Conservation (phyloP, 192 early-diverging fungal species). For the Coemansia erecta region DNA sequence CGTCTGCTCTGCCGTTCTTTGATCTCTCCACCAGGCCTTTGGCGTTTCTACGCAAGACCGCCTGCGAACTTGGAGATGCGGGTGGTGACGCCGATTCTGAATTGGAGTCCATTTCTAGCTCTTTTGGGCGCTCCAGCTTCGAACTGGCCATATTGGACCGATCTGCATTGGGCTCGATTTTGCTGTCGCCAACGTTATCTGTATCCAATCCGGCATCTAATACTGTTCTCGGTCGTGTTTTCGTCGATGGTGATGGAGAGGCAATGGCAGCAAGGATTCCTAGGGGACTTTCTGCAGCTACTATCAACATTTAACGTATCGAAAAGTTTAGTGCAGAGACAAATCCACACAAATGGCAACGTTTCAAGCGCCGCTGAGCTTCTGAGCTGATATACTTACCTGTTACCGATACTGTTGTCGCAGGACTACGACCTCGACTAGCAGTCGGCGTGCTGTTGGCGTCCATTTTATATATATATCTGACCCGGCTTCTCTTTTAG, state of each 20-base stretch:
- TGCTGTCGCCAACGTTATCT: background rate
- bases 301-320: constrained; percentile 11
- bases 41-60: constrained; percentile 20
- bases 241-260: constrained; percentile 27
- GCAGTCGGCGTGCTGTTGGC: background rate
- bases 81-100: constrained; percentile 31
- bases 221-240: background rate
- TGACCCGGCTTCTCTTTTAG: too few relatives aligned
- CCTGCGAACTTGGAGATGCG: constrained; percentile 40
- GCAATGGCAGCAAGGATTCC: constrained; percentile 49
- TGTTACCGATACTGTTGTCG: background rate
- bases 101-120: background rate
- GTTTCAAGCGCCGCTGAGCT: background rate
- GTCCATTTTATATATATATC: too few relatives aligned
- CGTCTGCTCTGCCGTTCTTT: background rate
- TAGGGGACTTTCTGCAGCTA: constrained; percentile 22
- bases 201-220: too few relatives aligned
- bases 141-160: background rate
- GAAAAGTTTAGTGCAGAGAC: background rate
- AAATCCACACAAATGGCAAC: background rate
- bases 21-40: background rate
- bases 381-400: too few relatives aligned
- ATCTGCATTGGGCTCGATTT: background rate
- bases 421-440: constrained; percentile 1
- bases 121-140: background rate